Conservation (phyloP, 2,329 filamentous ascomycete genomes). For the Ascochyta lentis region DNA sequence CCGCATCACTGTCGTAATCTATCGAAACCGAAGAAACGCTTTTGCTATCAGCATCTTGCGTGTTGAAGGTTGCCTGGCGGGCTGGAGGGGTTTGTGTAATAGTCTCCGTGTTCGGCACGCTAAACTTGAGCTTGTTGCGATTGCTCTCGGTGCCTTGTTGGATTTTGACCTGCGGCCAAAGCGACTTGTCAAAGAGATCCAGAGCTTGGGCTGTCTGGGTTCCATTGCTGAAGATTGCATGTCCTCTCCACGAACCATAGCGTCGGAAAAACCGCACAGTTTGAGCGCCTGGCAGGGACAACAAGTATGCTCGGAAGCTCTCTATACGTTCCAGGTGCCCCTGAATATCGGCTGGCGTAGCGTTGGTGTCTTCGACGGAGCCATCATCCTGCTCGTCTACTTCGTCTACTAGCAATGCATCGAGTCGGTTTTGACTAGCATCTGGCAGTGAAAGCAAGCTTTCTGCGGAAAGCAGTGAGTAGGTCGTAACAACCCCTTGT, state of each 20-base stretch:
- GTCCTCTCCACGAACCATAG: constrained; percentile 31
- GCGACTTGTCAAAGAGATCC: constrained; percentile 20
- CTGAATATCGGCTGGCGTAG: constrained; percentile 14
- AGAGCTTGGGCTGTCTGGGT: constrained; percentile 23
- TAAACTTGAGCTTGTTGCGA: constrained; percentile 29
- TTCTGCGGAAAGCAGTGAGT: constrained; percentile 29
- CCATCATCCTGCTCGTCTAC: not conserved
- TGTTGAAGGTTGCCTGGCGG: constrained; percentile 3
- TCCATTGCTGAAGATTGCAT: constrained; percentile 26
- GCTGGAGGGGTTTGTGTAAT: not conserved
- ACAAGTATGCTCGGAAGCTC: constrained; percentile 25
- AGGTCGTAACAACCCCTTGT: not conserved
- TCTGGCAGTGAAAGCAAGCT: constrained; percentile 37
- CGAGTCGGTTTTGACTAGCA: constrained; percentile 28
- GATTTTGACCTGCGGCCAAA: constrained; percentile 26
- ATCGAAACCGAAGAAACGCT: constrained; percentile 23
- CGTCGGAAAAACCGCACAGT: constrained; percentile 30
- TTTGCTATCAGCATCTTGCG: constrained; percentile 1
- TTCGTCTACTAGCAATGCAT: constrained; percentile 21
- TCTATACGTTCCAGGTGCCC: constrained; percentile 25
- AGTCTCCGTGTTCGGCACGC: constrained; percentile 9
- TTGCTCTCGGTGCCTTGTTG: constrained; percentile 17
- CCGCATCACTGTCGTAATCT: constrained; percentile 14
- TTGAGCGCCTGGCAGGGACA: constrained; percentile 26
- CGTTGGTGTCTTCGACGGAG: constrained; percentile 13